A percentile compares a stretch with the other conserved stretches of the same genome.
Evolutionary conservation across 345 rosid species (phyloP).

Genomic region (Acer saccharum): DNA sequence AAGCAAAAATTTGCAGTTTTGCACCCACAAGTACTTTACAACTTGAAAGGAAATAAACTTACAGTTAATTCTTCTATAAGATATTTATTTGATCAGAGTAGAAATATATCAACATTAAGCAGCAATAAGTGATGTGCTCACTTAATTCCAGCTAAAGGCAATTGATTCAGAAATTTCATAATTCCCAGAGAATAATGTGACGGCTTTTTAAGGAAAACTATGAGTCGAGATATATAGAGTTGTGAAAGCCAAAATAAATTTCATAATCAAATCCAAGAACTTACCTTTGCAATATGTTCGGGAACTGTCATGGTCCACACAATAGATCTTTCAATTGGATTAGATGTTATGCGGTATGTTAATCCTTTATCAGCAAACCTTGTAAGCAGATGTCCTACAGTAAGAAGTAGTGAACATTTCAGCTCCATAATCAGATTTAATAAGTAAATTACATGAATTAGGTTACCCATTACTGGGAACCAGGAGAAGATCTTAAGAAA

Average conservation of each 20-base stretch:
- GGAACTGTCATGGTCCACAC: slow-evolving; percentile 85
- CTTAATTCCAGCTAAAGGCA: not conserved
- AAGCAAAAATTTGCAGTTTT: not conserved
- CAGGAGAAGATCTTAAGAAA: slow-evolving; percentile 13
- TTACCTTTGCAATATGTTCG: slow-evolving; percentile 72
- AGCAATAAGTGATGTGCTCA: not conserved
- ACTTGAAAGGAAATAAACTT: not conserved
- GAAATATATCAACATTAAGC: not conserved
- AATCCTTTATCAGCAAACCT: slow-evolving; percentile 86
- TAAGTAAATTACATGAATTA: slow-evolving; percentile 16
- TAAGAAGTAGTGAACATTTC: slow-evolving; percentile 31
- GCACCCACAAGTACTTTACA: not conserved
- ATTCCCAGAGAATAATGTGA: not conserved
- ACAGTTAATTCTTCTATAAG: not conserved
- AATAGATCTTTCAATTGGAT: slow-evolving; percentile 84
- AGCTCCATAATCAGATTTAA: slow-evolving; percentile 18
- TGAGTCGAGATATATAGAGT: not conserved
- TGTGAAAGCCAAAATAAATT: not conserved
- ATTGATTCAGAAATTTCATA: not conserved
- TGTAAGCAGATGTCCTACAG: slow-evolving; percentile 79
- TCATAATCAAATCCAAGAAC: slow-evolving; percentile 14
- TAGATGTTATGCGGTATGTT: slow-evolving; percentile 60
- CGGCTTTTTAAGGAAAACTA: not conserved
- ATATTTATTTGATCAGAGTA: not conserved
- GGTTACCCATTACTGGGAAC: not conserved